These are phyloP conservation scores for Dactylellina leptospora DNA, from an alignment of 2,329 filamentous ascomycete genomes.

Conservation along the genomic window DNA sequence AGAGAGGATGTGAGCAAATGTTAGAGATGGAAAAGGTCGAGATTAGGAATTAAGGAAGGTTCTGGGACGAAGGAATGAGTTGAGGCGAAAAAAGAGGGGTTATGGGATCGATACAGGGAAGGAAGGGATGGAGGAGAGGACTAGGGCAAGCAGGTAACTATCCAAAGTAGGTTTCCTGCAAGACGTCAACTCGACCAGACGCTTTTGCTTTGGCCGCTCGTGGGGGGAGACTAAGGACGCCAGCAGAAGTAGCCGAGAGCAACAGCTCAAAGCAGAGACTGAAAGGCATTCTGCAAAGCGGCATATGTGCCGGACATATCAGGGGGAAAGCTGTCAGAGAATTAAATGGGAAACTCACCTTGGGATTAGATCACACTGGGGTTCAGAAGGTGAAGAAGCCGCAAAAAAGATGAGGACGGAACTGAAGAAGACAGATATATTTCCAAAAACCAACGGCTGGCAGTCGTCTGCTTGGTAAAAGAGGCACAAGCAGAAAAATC, in stretches of 20 bases:
- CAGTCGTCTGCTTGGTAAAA: conserved; percentile 40
- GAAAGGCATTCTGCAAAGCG: conserved; percentile 18
- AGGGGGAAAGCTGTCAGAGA: conserved; percentile 14
- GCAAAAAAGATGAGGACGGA: conserved; percentile 1
- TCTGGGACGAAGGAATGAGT: conserved; percentile 31
- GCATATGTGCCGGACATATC: conserved; percentile 5
- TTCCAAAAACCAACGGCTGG: conserved; percentile 44
- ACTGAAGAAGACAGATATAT: conserved; percentile 51
- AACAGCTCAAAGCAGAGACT: conserved; percentile 2
- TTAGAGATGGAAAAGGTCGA: conserved; percentile 23
- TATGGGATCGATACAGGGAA: conserved; percentile 49
- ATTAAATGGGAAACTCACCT: conserved; percentile 22
- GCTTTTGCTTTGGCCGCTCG: conserved; percentile 20
- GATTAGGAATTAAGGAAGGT: conserved; percentile 30
- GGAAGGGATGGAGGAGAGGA: conserved; percentile 39
- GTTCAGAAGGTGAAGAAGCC: conserved; percentile 4
- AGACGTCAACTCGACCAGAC: conserved; percentile 46
- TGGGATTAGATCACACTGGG: conserved; percentile 27
- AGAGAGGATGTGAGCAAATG: conserved; percentile 27
- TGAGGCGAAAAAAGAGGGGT: conserved; percentile 51
- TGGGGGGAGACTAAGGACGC: conserved; percentile 26
- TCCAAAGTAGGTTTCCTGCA: conserved; percentile 34
- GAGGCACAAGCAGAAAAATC: conserved; percentile 46
- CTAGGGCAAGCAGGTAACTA: conserved; percentile 32
- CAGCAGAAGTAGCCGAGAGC: conserved; percentile 48